Base-by-base conservation (phyloP, 768 basidiomycete genomes). In the Mycena amicta region DNA sequence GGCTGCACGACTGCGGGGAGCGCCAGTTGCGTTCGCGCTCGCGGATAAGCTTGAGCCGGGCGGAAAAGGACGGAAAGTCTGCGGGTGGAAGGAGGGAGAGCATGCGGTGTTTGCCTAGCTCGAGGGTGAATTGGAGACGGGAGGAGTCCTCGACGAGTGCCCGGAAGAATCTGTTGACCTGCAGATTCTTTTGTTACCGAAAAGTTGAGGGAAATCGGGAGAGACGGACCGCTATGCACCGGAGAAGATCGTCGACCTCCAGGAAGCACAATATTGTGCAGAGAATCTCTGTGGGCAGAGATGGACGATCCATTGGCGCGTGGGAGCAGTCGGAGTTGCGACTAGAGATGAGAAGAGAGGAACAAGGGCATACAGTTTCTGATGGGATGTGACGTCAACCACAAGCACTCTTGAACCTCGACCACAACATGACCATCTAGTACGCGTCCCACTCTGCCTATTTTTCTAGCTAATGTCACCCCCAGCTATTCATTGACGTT, bases 401-500 rank as follows among this genome's bases (percentile, higher is more conserved):
- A 60, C 20, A 23, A 52, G 37, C 60, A 52, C n/a, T 53, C 64
- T 54, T 61, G 58, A n/a, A 55, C 59, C 61, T 55, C 62, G 47
- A 53, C 49, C 40, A 22, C 27, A 41, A 12, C 43, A 81, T 81
- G 80, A 81, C 80, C 22, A 75, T 81, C 72, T 79, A 81, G 80
- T 79, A 67, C 51, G 72, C 8, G 43, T 45, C 20, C 15, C 15
- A 13, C 43, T 8, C 33, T 37, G 11, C 8, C 33, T 20, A 27
- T 67, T 43, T 46, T 50, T n/a, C 27, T 20, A 25, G 37, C 4
- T 47, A 27, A 20, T 12, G 6, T 13, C 1, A 2, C 22, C n/a
- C 31, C 37, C 65, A 92, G 91, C 71, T 93, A 93, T 71, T 79
- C 84, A 4, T 79, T 93, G 52, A 93, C 92, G 1, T 93, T 93